Conservation (phyloP, 2,329 filamentous ascomycete genomes). For the Simplicillium sp. region DNA sequence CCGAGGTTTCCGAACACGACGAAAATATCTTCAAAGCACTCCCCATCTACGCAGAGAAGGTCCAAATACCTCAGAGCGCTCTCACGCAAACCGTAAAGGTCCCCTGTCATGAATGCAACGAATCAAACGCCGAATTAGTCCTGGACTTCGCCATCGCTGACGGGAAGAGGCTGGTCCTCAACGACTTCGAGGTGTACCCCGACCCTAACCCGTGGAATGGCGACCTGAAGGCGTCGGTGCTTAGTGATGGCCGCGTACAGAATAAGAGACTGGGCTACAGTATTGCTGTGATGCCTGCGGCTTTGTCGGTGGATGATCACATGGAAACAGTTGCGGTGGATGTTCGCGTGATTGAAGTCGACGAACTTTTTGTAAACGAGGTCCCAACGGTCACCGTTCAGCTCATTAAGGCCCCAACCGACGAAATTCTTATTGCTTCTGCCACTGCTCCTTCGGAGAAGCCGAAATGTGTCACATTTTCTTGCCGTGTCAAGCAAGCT, state of each 20-base stretch:
- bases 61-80: constrained; percentile 24
- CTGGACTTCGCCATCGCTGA: constrained; percentile 45
- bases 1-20: constrained; percentile 34
- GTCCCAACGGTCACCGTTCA: constrained; percentile 49
- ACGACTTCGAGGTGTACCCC: constrained; percentile 52
- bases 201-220: constrained; percentile 34
- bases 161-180: constrained; percentile 41
- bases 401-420: constrained; percentile 48
- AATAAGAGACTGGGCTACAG: constrained; percentile 39
- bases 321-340: constrained; percentile 44
- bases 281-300: constrained; percentile 30
- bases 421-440: constrained; percentile 44
- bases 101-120: constrained; percentile 44
- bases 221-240: constrained; percentile 34
- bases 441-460: constrained; percentile 22
- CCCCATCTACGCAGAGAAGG: constrained; percentile 23
- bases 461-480: constrained; percentile 34
- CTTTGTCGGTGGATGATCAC: constrained; percentile 39
- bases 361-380: constrained; percentile 41
- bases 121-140: constrained; percentile 34
- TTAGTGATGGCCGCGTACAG: constrained; percentile 26
- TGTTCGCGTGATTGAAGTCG: constrained; percentile 52
- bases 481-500: constrained; percentile 26
- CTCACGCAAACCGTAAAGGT: constrained; percentile 33
- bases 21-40: constrained; percentile 31